Conservation (phyloP, 140 eudicot genomes). For the Senecio squalidus region DNA sequence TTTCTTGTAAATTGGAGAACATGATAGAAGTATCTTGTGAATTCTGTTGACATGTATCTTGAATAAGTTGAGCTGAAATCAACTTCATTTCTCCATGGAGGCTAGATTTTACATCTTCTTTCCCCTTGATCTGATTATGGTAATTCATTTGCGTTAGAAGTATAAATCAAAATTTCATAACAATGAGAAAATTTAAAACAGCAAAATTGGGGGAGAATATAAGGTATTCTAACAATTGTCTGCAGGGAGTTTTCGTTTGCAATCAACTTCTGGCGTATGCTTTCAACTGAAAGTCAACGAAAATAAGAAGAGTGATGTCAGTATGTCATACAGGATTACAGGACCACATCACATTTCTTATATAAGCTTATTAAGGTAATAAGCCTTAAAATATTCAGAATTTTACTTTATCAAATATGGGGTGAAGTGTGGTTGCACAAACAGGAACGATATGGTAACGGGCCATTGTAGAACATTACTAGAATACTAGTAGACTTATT, state of each 20-base stretch:
- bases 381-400: background rate
- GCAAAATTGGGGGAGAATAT: slow-evolving; percentile 6
- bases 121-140: slow-evolving; percentile 65
- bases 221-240: slow-evolving; percentile 45
- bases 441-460: background rate
- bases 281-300: slow-evolving; percentile 54
- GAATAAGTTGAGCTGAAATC: slow-evolving; percentile 47
- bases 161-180: background rate
- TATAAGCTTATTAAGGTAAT: background rate
- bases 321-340: background rate
- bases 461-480: background rate
- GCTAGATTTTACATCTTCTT: slow-evolving; percentile 61
- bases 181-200: background rate
- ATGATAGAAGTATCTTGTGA: slow-evolving; percentile 35
- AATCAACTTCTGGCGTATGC: slow-evolving; percentile 69
- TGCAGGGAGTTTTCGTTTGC: slow-evolving; percentile 57
- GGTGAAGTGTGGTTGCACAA: background rate
- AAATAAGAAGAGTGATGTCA: slow-evolving; percentile 14
- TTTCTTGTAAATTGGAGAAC: slow-evolving; percentile 58
- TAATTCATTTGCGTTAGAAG: slow-evolving; percentile 24
- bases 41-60: slow-evolving; percentile 35
- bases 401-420: background rate
- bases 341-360: background rate
- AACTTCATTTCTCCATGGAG: slow-evolving; percentile 53
- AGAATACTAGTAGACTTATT: background rate